Evolutionary conservation across 1,284 basidiomycete genomes (phyloP).

Genomic region (Neolentinus lepideus): DNA sequence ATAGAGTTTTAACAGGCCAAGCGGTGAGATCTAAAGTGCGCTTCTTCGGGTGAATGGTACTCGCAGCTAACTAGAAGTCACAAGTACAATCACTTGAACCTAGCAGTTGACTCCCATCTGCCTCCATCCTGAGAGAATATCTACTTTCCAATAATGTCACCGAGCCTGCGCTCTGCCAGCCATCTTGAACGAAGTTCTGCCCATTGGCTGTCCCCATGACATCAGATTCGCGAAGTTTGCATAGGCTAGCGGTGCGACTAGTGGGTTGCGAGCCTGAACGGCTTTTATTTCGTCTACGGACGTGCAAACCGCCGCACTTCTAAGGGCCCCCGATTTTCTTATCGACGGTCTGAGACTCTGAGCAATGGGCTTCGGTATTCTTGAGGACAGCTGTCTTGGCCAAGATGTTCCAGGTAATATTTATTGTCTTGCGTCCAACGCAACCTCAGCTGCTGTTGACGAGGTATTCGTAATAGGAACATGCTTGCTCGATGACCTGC

Average conservation of each 20-base stretch:
- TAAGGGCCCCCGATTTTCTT: background rate
- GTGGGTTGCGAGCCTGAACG: too few relatives aligned
- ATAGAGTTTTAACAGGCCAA: too few relatives aligned
- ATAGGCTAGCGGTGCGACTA: too few relatives aligned
- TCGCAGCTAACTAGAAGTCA: background rate
- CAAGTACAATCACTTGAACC: background rate
- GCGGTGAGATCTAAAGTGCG: background rate
- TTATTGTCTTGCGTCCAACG: background rate
- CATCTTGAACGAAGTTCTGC: background rate
- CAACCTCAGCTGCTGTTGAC: background rate
- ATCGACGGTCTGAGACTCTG: background rate
- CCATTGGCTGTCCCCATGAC: background rate
- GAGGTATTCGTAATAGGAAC: conserved; percentile 8
- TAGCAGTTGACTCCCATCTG: background rate
- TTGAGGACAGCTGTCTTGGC: conserved; percentile 6
- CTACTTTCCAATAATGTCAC: background rate
- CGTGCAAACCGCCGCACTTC: too few relatives aligned
- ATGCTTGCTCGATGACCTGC: conserved; percentile 11
- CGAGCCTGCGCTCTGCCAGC: background rate
- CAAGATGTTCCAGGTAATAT: conserved; percentile 6
- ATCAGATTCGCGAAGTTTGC: background rate
- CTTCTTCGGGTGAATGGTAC: background rate
- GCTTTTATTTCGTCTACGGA: too few relatives aligned
- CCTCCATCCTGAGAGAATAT: background rate
- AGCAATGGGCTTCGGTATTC: conserved; percentile 7